Percentiles rank a stretch among this genome's conserved stretches.
Evolutionary conservation across 2,329 filamentous ascomycete species (phyloP).

Genomic region (Dendryphion nanum): DNA sequence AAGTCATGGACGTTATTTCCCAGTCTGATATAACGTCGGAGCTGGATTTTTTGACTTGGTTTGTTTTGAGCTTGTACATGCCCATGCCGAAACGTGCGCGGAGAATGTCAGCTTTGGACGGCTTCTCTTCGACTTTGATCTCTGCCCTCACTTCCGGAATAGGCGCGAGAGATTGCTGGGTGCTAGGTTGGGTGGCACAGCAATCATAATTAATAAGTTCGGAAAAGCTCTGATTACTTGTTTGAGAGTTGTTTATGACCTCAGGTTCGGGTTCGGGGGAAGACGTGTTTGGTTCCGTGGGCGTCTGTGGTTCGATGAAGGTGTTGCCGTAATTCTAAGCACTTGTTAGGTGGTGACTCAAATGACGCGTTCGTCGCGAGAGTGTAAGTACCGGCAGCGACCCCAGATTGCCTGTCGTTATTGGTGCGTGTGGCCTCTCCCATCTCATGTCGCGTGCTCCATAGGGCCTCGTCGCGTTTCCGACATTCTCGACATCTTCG

Average conservation of each 20-base stretch:
- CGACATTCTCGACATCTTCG: slow-evolving; percentile 27
- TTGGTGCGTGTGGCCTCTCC: slow-evolving; percentile 7
- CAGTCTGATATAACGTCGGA: slow-evolving; percentile 53
- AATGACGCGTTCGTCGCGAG: slow-evolving; percentile 12
- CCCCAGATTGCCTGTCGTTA: slow-evolving; percentile 23
- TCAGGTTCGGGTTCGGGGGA: slow-evolving; percentile 15
- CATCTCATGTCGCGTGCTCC: slow-evolving; percentile 17
- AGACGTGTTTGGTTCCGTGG: slow-evolving; percentile 36
- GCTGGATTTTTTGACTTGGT: slow-evolving; percentile 64
- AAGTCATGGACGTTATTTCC: slow-evolving; percentile 18
- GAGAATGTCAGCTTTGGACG: slow-evolving; percentile 63
- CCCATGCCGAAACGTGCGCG: slow-evolving; percentile 68
- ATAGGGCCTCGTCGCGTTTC: slow-evolving; percentile 24
- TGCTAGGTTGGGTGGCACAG: slow-evolving; percentile 39
- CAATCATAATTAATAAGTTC: slow-evolving; percentile 49
- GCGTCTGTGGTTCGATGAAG: slow-evolving; percentile 20
- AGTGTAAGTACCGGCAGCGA: slow-evolving; percentile 23
- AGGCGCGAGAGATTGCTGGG: slow-evolving; percentile 17
- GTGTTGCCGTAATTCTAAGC: slow-evolving; percentile 8
- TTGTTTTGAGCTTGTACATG: slow-evolving; percentile 72
- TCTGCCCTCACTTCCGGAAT: no score
- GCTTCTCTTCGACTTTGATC: slow-evolving; percentile 10
- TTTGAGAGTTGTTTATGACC: slow-evolving; percentile 26
- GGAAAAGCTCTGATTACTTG: slow-evolving; percentile 45
- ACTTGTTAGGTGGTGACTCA: slow-evolving; percentile 23